phyloP scores from a whole-genome alignment of 352 stramenopile species.

The Pythium dissimile region DNA sequence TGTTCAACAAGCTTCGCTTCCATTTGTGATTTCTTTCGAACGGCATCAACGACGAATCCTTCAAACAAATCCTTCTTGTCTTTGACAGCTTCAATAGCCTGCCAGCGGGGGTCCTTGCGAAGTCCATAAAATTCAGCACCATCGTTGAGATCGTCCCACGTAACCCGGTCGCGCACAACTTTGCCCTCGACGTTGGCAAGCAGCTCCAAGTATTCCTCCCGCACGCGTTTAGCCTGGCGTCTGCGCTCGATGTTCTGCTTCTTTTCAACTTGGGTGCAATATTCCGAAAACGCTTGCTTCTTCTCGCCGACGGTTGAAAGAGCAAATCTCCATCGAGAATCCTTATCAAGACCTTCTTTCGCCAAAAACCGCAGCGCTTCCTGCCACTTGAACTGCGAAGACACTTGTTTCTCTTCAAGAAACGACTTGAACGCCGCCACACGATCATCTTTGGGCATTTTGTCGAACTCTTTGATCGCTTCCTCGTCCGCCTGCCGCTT shows the following conservation, averaged over 20 bases:
- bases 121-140: slow-evolving; percentile 52
- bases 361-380: slow-evolving; percentile 56
- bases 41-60: slow-evolving; percentile 59
- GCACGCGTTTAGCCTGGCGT: slow-evolving; percentile 61
- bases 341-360: slow-evolving; percentile 54
- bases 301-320: slow-evolving; percentile 69
- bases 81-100: slow-evolving; percentile 51
- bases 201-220: slow-evolving; percentile 77
- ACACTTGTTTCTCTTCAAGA: slow-evolving; percentile 64
- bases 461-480: slow-evolving; percentile 36
- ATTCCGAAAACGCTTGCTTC: slow-evolving; percentile 83
- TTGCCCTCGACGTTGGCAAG: slow-evolving; percentile 44
- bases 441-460: slow-evolving; percentile 48
- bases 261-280: slow-evolving; percentile 72
- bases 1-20: slow-evolving; percentile 38
- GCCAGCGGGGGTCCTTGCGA: slow-evolving; percentile 62
- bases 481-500: slow-evolving; percentile 44
- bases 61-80: slow-evolving; percentile 72
- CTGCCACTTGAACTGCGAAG: slow-evolving; percentile 67
- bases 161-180: slow-evolving; percentile 16
- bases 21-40: slow-evolving; percentile 48
- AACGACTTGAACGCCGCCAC: slow-evolving; percentile 70
- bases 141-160: slow-evolving; percentile 50
- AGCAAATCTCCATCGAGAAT: slow-evolving; percentile 67
- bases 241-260: slow-evolving; percentile 63